Conservation (phyloP, 2,329 filamentous ascomycete genomes). For the Xylaria multiplex region DNA sequence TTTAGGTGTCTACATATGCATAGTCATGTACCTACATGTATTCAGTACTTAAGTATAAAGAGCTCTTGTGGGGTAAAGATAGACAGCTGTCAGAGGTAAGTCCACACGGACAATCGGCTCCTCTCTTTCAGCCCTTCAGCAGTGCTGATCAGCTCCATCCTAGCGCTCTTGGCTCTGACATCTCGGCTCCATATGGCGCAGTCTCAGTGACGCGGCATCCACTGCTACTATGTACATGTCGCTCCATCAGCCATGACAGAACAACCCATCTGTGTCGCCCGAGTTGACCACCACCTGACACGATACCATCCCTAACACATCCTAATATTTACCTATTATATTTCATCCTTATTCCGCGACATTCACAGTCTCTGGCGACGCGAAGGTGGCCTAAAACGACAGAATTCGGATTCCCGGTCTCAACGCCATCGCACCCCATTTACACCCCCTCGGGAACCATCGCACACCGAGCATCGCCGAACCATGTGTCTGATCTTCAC, state of each 20-base stretch:
- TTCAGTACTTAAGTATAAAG: no score
- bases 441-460: not conserved
- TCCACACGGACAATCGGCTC: no score
- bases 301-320: not conserved
- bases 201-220: conserved; percentile 19
- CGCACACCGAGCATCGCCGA: conserved; percentile 9
- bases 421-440: not conserved
- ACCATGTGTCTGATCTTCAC: conserved; percentile 71
- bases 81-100: no score
- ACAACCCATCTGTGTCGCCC: conserved; percentile 20
- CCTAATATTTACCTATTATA: not conserved
- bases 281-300: conserved; percentile 15
- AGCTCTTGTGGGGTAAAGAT: conserved; percentile 7
- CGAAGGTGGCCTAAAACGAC: not conserved
- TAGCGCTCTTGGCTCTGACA: conserved; percentile 4
- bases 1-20: no score
- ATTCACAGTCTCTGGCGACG: conserved; percentile 1
- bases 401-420: not conserved
- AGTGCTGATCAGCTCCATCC: not conserved
- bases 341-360: conserved; percentile 2
- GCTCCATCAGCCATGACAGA: conserved; percentile 14
- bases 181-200: conserved; percentile 1
- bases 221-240: conserved; percentile 12
- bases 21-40: no score
- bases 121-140: no score